A percentile compares a stretch with the other conserved stretches of the same genome.
phyloP scores from a whole-genome alignment of 2,329 filamentous ascomycete genomes.

The Hypoxylon sp. region DNA sequence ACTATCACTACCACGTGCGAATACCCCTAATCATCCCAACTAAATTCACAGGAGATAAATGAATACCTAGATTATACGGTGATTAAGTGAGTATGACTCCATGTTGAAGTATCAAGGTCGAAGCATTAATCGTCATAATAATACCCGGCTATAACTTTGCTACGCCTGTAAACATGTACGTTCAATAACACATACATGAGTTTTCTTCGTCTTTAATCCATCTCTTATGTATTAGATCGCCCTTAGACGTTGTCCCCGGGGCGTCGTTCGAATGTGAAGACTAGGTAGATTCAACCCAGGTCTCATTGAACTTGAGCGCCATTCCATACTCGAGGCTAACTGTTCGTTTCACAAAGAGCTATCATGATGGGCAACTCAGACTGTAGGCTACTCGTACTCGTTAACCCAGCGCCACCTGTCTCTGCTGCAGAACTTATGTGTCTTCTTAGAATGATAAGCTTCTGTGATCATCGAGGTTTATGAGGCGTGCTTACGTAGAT shows the following conservation, averaged over 20 bases:
- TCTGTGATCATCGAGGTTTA: not conserved
- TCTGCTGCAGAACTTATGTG: not conserved
- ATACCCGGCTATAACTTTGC: not conserved
- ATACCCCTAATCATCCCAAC: not conserved
- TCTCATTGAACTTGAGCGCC: not conserved
- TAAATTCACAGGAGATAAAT: not conserved
- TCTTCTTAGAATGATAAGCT: not conserved
- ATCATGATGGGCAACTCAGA: not conserved
- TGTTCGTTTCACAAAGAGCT: no score
- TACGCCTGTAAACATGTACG: not conserved
- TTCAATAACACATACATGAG: not conserved
- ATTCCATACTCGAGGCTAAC: not conserved
- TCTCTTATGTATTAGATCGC: not conserved
- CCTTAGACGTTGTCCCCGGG: not conserved
- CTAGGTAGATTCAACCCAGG: not conserved
- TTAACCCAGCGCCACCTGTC: not conserved
- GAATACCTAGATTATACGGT: not conserved
- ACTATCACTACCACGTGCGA: not conserved
- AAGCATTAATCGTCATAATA: not conserved
- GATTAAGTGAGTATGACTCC: not conserved
- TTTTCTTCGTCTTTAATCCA: not conserved
- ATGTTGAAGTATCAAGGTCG: not conserved
- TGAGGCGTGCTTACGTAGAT: not conserved
- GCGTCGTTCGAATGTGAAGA: not conserved
- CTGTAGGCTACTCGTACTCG: not conserved